These are phyloP conservation scores for Aspergillus brasiliensis DNA, from an alignment of 2,329 filamentous ascomycete genomes.

Conservation along the genomic window DNA sequence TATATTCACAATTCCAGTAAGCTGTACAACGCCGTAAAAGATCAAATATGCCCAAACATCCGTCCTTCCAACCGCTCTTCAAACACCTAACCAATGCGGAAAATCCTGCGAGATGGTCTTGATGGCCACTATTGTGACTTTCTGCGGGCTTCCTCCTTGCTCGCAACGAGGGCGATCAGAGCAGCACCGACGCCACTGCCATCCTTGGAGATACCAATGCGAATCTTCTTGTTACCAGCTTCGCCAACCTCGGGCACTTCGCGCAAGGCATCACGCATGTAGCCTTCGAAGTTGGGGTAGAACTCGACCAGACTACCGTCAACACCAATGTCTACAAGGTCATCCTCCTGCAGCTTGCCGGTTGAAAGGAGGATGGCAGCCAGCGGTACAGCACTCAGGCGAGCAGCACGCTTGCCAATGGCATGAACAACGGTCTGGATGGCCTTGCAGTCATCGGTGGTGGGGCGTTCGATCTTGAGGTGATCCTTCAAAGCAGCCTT, in stretches of 20 bases:
- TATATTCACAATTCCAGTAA: conserved; percentile 4
- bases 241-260: conserved; percentile 76
- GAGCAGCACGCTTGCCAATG: conserved; percentile 83
- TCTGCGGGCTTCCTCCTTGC: conserved; percentile 37
- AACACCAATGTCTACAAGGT: conserved; percentile 86
- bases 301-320: conserved; percentile 94
- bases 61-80: conserved; percentile 4
- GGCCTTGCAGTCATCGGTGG: conserved; percentile 80
- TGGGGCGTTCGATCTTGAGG: conserved; percentile 74
- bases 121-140: conserved; percentile 11
- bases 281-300: conserved; percentile 87
- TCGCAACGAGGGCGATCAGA: conserved; percentile 87
- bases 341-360: conserved; percentile 67
- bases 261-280: conserved; percentile 80
- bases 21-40: conserved; percentile 7
- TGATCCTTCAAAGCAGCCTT: conserved; percentile 77
- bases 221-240: conserved; percentile 78
- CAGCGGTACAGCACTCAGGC: conserved; percentile 84
- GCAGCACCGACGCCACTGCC: conserved; percentile 94
- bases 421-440: conserved; percentile 82
- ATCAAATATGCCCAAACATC: conserved; percentile 3
- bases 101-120: background rate
- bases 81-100: conserved; percentile 7
- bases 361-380: conserved; percentile 81
- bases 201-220: conserved; percentile 96